Conservation (phyloP, 176 grass and related monocot species). For the Bolboschoenus planiculmis region DNA sequence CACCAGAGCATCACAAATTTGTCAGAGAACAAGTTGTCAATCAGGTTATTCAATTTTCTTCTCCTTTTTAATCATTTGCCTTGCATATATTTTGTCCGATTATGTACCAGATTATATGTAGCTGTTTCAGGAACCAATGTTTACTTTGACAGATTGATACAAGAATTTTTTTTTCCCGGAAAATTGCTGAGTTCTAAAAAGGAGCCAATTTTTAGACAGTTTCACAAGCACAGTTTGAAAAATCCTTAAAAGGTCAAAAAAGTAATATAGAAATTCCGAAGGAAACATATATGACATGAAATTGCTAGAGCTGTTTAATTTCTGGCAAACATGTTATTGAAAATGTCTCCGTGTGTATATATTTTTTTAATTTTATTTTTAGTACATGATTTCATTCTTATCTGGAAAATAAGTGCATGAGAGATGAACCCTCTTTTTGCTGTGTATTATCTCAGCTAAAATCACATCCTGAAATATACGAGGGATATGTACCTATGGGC, state of each 20-base stretch:
- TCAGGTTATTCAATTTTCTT: conserved; percentile 46
- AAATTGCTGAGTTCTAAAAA: not conserved
- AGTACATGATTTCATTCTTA: not conserved
- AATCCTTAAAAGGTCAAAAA: not conserved
- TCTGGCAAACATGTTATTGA: not conserved
- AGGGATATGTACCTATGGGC: conserved; percentile 85
- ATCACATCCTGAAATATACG: conserved; percentile 54
- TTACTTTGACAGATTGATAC: not conserved
- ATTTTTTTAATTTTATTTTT: too few relatives aligned
- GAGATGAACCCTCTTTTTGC: not conserved
- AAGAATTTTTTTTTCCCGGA: not conserved
- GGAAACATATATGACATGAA: not conserved
- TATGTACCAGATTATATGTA: not conserved
- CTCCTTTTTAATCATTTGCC: not conserved
- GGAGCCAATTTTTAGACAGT: not conserved
- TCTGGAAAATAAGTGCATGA: not conserved
- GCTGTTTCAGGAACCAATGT: not conserved
- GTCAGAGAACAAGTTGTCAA: conserved; percentile 68
- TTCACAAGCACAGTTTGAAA: not conserved
- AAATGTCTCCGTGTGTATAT: not conserved
- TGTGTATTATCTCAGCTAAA: conserved; percentile 53
- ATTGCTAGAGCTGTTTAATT: not conserved
- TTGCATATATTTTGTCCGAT: not conserved
- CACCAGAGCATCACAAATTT: conserved; percentile 67
- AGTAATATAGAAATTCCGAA: not conserved